Percentiles rank a stretch among this genome's conserved stretches.
phyloP scores from a whole-genome alignment of 2,329 filamentous ascomycete genomes.

The Mariannaea elegans region DNA sequence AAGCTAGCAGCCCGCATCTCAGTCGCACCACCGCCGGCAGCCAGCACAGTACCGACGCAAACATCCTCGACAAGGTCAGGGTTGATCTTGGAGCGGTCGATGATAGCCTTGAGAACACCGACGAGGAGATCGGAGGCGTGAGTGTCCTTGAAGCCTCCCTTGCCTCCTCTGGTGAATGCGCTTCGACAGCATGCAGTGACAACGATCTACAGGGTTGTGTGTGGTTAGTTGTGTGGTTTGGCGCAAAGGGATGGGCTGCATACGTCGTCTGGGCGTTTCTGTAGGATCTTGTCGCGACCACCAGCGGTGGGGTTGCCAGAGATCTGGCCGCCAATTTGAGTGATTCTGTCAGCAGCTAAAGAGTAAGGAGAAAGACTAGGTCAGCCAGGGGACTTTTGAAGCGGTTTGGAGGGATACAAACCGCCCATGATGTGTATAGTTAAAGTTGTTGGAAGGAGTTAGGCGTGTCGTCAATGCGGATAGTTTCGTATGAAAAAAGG shows the following conservation, averaged over 20 bases:
- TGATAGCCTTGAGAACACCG: slow-evolving; percentile 81
- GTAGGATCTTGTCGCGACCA: slow-evolving; percentile 64
- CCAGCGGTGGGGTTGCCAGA: slow-evolving; percentile 65
- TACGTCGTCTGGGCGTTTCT: slow-evolving; percentile 75
- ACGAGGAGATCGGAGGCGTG: slow-evolving; percentile 84
- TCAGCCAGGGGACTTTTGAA: neutral
- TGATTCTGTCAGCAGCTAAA: slow-evolving; percentile 65
- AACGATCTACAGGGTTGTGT: slow-evolving; percentile 70
- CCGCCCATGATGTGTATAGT: slow-evolving; percentile 48
- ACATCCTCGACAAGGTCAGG: slow-evolving; percentile 90
- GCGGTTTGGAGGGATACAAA: slow-evolving; percentile 32
- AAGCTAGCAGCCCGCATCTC: slow-evolving; percentile 94
- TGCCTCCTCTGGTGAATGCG: slow-evolving; percentile 90
- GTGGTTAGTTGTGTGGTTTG: slow-evolving; percentile 36
- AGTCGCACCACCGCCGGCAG: slow-evolving; percentile 92
- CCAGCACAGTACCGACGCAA: slow-evolving; percentile 88
- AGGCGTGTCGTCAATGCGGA: neutral
- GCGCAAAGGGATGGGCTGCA: slow-evolving; percentile 28
- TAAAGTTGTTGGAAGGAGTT: neutral
- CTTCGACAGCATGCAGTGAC: slow-evolving; percentile 93
- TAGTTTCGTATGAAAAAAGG: neutral
- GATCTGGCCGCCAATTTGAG: slow-evolving; percentile 70
- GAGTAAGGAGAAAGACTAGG: neutral
- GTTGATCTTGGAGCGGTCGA: slow-evolving; percentile 89
- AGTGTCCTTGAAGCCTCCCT: slow-evolving; percentile 96